Base-by-base conservation (phyloP, 306 rosid species). In the Cicer pinnatifidum region DNA sequence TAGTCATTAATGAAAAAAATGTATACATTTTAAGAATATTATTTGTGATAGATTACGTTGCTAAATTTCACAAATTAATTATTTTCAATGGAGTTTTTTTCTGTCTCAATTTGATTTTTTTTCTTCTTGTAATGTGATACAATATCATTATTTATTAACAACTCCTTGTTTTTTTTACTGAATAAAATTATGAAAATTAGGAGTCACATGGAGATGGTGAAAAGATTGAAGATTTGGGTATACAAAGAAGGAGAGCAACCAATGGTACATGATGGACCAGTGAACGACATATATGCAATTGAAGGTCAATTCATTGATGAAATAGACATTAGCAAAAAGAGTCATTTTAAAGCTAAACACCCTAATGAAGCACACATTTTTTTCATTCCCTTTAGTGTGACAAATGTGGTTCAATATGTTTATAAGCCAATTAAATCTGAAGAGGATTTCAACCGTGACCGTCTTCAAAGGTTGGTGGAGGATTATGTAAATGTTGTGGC, bases 271-370 rank as follows among this genome's bases (percentile, higher is more conserved):
- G 66, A 44, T 60, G 95, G 91, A 6, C 95, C 95, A 10, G 52
- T 78, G 66, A 84, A 79, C 9, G 64, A 84, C 70, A 83, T 82
- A 54, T 89, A 89, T 70, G 77, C 89, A 4, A 89, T 87, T n/a
- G 95, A 87, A 75, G 93, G 93, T 5, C 88, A 84, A 11, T 84
- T 86, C 81, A 88, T 88, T 7, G 87, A 86, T 6, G 93, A 89
- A 76, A 41, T 87, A 11, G 95, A 89, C 16, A 67, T 6, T 39
- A 79, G 78, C 17, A 70, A 54, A 12, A 78, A 53, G 56, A 83
- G 82, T 37, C 80, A 79, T 61, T 89, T 86, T 71, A 86, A 67
- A 47, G 86, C 89, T 9, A 67, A 20, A 7, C 76, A 75, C 67
- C 90, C 78, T 16, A 82, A 82, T 1, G 91, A 85, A 71, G 91